These are phyloP conservation scores for Helicostylum pulchrum DNA, from an alignment of 192 early-diverging fungal genomes.

Conservation along the genomic window DNA sequence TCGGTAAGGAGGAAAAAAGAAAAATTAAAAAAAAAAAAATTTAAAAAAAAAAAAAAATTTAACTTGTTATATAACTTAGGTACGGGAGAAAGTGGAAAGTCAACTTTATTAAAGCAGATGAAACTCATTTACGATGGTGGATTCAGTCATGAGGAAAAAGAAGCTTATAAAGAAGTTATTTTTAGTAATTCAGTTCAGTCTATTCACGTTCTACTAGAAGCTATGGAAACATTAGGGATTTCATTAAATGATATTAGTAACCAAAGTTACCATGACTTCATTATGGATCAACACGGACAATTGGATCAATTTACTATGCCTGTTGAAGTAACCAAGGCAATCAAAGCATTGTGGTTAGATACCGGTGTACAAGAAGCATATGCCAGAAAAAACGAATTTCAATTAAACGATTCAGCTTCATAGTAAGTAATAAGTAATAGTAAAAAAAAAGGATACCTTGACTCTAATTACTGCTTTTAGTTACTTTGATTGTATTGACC, in stretches of 20 bases:
- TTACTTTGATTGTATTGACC: constrained; percentile 89
- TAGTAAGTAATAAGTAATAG: constrained; percentile 57
- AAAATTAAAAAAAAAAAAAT: neutral
- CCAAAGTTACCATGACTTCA: constrained; percentile 64
- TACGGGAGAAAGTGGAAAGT: constrained; percentile 90
- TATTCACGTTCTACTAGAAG: constrained; percentile 91
- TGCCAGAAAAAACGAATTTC: constrained; percentile 72
- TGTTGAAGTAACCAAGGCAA: constrained; percentile 68
- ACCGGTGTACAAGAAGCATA: constrained; percentile 59
- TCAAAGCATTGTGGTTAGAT: constrained; percentile 72
- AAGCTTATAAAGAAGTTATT: constrained; percentile 92
- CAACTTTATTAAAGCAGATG: constrained; percentile 96
- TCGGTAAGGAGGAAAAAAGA: constrained; percentile 49
- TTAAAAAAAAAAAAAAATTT: neutral
- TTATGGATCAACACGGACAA: constrained; percentile 83
- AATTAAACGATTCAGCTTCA: constrained; percentile 87
- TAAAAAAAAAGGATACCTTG: neutral
- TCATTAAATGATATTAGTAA: constrained; percentile 63
- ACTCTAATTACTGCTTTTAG: constrained; percentile 36
- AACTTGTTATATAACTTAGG: constrained; percentile 41
- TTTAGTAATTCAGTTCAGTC: constrained; percentile 92
- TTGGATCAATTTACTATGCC: constrained; percentile 79
- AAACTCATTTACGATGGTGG: constrained; percentile 93
- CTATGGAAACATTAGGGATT: constrained; percentile 86
- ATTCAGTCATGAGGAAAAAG: constrained; percentile 78